Evolutionary conservation across 2,329 filamentous ascomycete genomes (phyloP), one percentile per base, ranked within the genome.

Genomic region (Penicillium occitanis): DNA sequence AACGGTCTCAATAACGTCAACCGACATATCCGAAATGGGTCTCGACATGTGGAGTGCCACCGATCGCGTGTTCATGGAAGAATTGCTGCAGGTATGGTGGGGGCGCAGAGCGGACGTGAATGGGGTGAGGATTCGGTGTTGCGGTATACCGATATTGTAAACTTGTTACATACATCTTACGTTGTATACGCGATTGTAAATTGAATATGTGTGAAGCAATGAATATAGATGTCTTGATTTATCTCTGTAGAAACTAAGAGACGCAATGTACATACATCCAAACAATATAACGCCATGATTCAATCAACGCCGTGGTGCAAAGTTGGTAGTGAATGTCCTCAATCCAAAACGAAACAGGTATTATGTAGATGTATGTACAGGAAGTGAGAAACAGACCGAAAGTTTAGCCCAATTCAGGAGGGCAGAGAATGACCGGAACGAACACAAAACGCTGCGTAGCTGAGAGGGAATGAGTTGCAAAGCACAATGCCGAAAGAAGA

Each of bases 11-110:
- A 77, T 83, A 35, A 79, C 74, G 0, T 74, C 77, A 22, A 78
- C 80, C 22, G 81, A 83, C 68, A 80, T 84, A 74, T 72, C 73
- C 17, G 74, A 79, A 46, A 83, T 84, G 81, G 81, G 82, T 2
- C 76, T 84, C 17, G 82, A 84, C 68, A 74, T 79, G 17, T 83
- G 82, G 82, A 83, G 81, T 64, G 76, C 75, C 17, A 75, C 79
- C 3, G 82, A 83, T 68, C 76, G 79, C 33, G 68, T 77, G 22
- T 83, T 83, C 66, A 78, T 82, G 13, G 75, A 80, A 67, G 79
- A 83, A 66, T 70, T 83, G 37, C 75, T 82, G n/a, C 69, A 68
- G 14, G 71, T 81, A 1, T 84, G 81, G 79, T 84, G 80, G 80
- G 76, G 76, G 22, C 74, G 80, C 19, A 74, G 76, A 42, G 80